Conservation (phyloP, 768 basidiomycete genomes). For the Macrolepiota albuminosa region DNA sequence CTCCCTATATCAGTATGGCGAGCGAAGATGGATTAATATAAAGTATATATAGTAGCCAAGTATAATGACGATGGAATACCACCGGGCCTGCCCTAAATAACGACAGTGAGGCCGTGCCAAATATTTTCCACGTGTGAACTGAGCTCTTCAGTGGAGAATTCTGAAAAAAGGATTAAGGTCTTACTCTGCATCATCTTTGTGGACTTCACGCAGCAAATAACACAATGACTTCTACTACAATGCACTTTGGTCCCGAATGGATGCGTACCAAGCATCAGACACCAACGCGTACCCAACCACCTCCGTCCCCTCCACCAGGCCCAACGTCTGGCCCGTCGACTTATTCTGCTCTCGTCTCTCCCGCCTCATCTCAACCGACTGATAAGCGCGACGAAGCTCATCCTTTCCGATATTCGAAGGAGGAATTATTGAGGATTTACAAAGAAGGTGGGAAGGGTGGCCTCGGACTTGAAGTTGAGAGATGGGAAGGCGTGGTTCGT, state of each 20-base stretch:
- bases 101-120: slow-evolving; percentile 15
- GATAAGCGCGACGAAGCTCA: slow-evolving; percentile 61
- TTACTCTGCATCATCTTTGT: slow-evolving; percentile 17
- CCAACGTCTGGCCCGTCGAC: slow-evolving; percentile 51
- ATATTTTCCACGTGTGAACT: slow-evolving; percentile 40
- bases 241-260: slow-evolving; percentile 93
- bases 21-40: slow-evolving; percentile 40
- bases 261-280: slow-evolving; percentile 77
- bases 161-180: slow-evolving; percentile 22
- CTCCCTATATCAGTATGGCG: slow-evolving; percentile 72
- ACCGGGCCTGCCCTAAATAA: slow-evolving; percentile 36
- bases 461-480: slow-evolving; percentile 80
- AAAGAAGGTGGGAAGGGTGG: slow-evolving; percentile 71
- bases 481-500: slow-evolving; percentile 85
- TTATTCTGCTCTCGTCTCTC: slow-evolving; percentile 67
- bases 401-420: slow-evolving; percentile 86
- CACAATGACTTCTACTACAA: slow-evolving; percentile 56
- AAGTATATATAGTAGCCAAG: slow-evolving; percentile 2
- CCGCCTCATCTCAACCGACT: slow-evolving; percentile 40
- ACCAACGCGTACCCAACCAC: slow-evolving; percentile 45
- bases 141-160: slow-evolving; percentile 27
- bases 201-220: slow-evolving; percentile 14
- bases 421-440: slow-evolving; percentile 80
- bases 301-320: slow-evolving; percentile 57
- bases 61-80: background rate